Evolutionary conservation across 371 early-diverging fungal species (phyloP), one percentile per base, ranked within the genome.

Genomic region (Funneliformis caledonium): DNA sequence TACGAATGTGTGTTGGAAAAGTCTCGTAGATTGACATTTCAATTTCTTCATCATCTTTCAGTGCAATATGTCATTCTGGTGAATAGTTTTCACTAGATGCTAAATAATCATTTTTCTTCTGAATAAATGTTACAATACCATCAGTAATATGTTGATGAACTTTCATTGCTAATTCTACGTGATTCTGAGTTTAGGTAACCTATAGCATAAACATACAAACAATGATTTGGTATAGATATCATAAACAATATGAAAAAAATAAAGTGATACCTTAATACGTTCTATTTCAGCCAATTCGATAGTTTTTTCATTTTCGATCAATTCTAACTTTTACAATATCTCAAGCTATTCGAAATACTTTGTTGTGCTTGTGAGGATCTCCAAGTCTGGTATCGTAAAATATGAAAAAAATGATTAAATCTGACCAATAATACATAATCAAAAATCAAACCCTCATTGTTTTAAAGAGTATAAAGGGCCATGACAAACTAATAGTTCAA

Each of bases 401-500:
- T 2, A 47, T 43, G 60, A 72, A 80, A 73, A 7, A 10, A 72
- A 56, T 45, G 33, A 26, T 61, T 43, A 31, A 37, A 47, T 65
- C 50, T 22, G 7, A 5, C 26, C 8, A 47, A 77, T 80, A 47
- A 74, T 61, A 80, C 19, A 74, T 72, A 79, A 72, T 33, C n/a
- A 2, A 31, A 14, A 22, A n/a, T n/a, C 2, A 31, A 31, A n/a
- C n/a, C n/a, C n/a, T n/a, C n/a, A n/a, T n/a, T n/a, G n/a, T 22
- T 43, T 69, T 56, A 78, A 61, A 67, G 19, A 77, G 11, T 16
- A 64, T 6, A 78, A 33, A 78, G 7, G 68, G 78, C n/a, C 68
- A 78, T 78, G 79, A 31, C 78, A 50, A 78, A 78, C 70, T 6
- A 78, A 78, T 70, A 78, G 79, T 69, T 31, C 70, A 76, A 78